Conservation (phyloP, 495 filamentous ascomycete genomes). For the Emericellopsis terricola region DNA sequence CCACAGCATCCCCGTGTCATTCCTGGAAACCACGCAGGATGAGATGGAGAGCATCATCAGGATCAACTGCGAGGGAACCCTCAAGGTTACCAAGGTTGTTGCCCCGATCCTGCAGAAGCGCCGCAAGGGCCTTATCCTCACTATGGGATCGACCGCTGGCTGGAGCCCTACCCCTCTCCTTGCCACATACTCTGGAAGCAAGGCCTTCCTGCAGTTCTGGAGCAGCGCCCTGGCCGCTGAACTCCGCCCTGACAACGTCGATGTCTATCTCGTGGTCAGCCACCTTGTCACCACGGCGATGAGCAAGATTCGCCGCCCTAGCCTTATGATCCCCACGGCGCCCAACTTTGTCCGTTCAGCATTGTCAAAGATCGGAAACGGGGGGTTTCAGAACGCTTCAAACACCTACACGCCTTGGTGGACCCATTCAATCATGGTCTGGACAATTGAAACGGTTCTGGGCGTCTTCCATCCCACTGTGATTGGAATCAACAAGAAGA, state of each 20-base stretch:
- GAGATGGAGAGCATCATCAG: constrained; percentile 83
- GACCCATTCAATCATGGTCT: constrained; percentile 81
- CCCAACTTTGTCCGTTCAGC: constrained; percentile 64
- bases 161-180: constrained; percentile 80
- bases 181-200: constrained; percentile 92
- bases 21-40: constrained; percentile 53
- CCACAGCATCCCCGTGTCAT: constrained; percentile 83
- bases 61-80: constrained; percentile 81
- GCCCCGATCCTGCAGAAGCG: constrained; percentile 71
- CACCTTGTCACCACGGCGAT: constrained; percentile 91
- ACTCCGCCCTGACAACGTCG: constrained; percentile 57
- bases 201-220: constrained; percentile 97
- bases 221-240: constrained; percentile 72
- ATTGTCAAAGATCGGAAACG: constrained; percentile 64
- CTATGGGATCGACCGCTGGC: constrained; percentile 92
- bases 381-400: constrained; percentile 53
- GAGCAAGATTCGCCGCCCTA: constrained; percentile 78
- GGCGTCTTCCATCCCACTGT: constrained; percentile 46
- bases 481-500: constrained; percentile 48
- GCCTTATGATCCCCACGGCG: constrained; percentile 59
- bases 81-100: constrained; percentile 69
- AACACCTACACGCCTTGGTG: constrained; percentile 84
- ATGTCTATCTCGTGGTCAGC: constrained; percentile 70
- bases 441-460: constrained; percentile 52
- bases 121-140: constrained; percentile 76